phyloP scores from a whole-genome alignment of 2,329 filamentous ascomycete species.

The Ascochyta koolunga region DNA sequence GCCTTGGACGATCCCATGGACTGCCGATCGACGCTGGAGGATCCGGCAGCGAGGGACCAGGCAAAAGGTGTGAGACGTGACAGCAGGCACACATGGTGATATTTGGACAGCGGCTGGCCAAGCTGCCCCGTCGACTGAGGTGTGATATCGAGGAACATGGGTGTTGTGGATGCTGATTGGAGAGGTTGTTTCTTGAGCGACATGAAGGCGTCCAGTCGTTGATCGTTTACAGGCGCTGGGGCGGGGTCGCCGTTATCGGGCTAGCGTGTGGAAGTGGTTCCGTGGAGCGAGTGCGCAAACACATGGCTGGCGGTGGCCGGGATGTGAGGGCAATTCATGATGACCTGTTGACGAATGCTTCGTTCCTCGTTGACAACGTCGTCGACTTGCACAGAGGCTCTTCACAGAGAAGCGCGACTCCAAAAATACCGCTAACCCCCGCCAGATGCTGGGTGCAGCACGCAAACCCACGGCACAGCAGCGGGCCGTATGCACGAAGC shows the following conservation, averaged over 20 bases:
- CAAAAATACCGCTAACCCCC: conserved; percentile 9
- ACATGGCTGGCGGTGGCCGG: no score
- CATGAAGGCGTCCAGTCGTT: conserved; percentile 40
- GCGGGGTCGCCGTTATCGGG: conserved; percentile 32
- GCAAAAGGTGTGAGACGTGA: conserved; percentile 27
- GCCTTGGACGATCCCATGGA: conserved; percentile 20
- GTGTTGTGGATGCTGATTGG: conserved; percentile 41
- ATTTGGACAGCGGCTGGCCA: conserved; percentile 25
- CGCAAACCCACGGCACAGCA: conserved; percentile 14
- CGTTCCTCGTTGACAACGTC: background rate
- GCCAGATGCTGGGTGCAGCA: conserved; percentile 13
- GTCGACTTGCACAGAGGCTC: background rate
- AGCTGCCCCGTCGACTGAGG: conserved; percentile 10
- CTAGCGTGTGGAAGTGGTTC: conserved; percentile 11
- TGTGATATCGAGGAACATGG: conserved; percentile 27
- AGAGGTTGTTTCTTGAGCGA: conserved; percentile 28
- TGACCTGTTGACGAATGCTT: background rate
- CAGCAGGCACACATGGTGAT: conserved; percentile 37
- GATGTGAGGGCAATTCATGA: no score
- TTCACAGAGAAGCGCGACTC: conserved; percentile 6
- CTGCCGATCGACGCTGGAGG: conserved; percentile 9
- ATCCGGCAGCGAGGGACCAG: conserved; percentile 32
- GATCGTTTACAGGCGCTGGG: conserved; percentile 39
- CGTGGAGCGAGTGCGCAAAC: no score
- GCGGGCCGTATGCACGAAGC: conserved; percentile 11